Base-by-base conservation (phyloP, 2,329 filamentous ascomycete genomes). In the Metarhizium album region DNA sequence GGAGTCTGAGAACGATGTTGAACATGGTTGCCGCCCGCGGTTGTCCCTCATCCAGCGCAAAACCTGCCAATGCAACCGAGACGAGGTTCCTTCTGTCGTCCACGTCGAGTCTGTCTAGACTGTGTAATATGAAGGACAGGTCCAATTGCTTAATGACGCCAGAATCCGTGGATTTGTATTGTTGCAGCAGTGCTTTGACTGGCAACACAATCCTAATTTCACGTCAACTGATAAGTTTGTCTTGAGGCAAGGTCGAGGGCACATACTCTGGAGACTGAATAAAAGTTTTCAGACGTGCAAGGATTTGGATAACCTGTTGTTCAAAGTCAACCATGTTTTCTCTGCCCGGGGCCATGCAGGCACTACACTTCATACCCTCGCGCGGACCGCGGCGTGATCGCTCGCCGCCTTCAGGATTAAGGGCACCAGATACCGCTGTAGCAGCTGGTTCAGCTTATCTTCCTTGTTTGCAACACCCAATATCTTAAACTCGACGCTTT, bases 381-480 rank as follows among this genome's bases (percentile, higher is more conserved):
- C 84, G 59, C 91, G 81, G 27, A 97, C 93, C 43, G 82, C 76
- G 47, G 82, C 76, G 68, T 90, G 81, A 23, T 89, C 86, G 46
- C 90, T 96, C 31, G 78, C 83, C 31, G 94, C 82, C 65, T 97
- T 97, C 52, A 96, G 75, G 2, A 98, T 77, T 11, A 97, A 70
- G 1, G 91, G 86, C 3, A 86, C 73, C 24, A 98, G 74, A 62
- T 91, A 96, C 42, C 79, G 83, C 60, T 86, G 82, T 18, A 98
- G 75, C 16, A 93, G 74, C 23, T 82, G 71, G 64, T 91, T 82
- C 1, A 98, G 79, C 69, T 91, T 94, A 55, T 81, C 75, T 64
- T 96, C 91, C 48, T 89, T 84, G 59, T 89, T 86, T 27, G 90
- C 86, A 48, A 91, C 80, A 27, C 81, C 85, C 16, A 82, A 64